Percentiles rank a stretch among this genome's conserved stretches.
Evolutionary conservation across 345 rosid species (phyloP).

Genomic region (Eucalyptus shirleyi): DNA sequence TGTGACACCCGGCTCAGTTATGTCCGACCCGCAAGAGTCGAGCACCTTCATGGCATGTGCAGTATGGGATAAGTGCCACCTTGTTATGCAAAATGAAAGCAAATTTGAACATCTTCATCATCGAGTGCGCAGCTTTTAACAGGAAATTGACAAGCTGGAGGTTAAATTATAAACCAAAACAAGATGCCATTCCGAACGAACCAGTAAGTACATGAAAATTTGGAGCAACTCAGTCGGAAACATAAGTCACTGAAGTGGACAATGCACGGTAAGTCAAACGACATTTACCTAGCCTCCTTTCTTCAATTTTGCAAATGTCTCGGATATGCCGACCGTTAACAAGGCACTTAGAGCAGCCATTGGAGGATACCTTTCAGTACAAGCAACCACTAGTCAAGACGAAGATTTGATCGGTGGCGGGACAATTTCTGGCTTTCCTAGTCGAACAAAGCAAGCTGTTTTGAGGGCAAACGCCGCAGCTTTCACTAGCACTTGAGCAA

Average conservation of each 20-base stretch:
- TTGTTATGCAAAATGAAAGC: neutral
- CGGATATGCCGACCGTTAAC: slow-evolving; percentile 34
- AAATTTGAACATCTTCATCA: neutral
- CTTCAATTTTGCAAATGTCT: slow-evolving; percentile 52
- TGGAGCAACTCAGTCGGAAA: neutral
- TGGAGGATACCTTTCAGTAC: slow-evolving; percentile 21
- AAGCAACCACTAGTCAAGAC: slow-evolving; percentile 4
- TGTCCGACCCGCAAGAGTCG: slow-evolving; percentile 69
- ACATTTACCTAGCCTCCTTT: slow-evolving; percentile 49
- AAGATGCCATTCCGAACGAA: neutral
- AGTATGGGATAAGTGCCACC: slow-evolving; percentile 85
- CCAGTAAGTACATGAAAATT: neutral
- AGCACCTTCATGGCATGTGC: slow-evolving; percentile 78
- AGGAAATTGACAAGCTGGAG: neutral
- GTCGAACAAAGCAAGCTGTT: slow-evolving; percentile 4
- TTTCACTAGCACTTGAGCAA: neutral
- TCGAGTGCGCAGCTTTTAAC: neutral
- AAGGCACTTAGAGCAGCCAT: slow-evolving; percentile 43
- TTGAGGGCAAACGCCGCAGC: slow-evolving; percentile 22
- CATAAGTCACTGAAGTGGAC: neutral
- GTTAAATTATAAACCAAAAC: neutral
- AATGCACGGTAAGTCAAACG: neutral
- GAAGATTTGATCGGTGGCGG: neutral
- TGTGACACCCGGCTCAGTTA: slow-evolving; percentile 80
- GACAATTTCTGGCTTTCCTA: slow-evolving; percentile 15